Evolutionary conservation across 2,329 filamentous ascomycete genomes (phyloP).

Genomic region (Ophiocordyceps unilateralis): DNA sequence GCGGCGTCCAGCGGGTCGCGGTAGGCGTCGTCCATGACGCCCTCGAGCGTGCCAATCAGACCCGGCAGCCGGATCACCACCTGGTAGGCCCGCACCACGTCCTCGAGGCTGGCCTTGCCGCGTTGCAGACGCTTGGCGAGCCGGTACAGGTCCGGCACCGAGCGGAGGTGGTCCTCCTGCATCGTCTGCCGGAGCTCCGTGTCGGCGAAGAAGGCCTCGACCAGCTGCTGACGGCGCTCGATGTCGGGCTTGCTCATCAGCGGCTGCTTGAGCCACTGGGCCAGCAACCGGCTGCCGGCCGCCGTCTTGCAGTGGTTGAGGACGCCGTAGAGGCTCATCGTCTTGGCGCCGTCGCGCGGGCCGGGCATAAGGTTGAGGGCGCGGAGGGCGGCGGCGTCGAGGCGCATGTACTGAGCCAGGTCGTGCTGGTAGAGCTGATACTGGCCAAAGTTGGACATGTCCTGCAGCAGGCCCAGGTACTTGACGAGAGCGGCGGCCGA

Average conservation of each 20-base stretch:
- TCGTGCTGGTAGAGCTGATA: constrained; percentile 97
- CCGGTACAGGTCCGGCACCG: constrained; percentile 86
- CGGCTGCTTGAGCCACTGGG: constrained; percentile 96
- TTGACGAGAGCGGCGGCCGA: constrained; percentile 87
- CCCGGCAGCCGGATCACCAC: constrained; percentile 82
- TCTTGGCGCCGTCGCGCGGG: constrained; percentile 85
- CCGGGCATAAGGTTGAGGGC: constrained; percentile 96
- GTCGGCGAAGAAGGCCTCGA: constrained; percentile 86
- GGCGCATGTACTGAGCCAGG: constrained; percentile 92
- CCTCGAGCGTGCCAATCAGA: constrained; percentile 76
- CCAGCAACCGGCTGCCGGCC: constrained; percentile 71
- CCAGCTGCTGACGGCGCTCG: constrained; percentile 77
- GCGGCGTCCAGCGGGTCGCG: constrained; percentile 70
- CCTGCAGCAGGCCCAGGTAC: constrained; percentile 79
- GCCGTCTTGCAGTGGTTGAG: constrained; percentile 97
- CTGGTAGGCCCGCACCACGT: constrained; percentile 90
- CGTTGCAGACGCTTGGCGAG: constrained; percentile 90
- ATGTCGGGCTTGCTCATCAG: constrained; percentile 85
- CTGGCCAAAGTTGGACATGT: constrained; percentile 89
- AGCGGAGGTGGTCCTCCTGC: constrained; percentile 87
- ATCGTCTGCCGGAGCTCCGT: constrained; percentile 88
- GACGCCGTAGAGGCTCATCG: constrained; percentile 87
- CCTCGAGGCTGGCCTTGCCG: constrained; percentile 78
- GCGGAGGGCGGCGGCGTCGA: constrained; percentile 85
- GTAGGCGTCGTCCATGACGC: constrained; percentile 90